Conservation (phyloP, 768 basidiomycete species). For the Agaricus sinodeliciosus region DNA sequence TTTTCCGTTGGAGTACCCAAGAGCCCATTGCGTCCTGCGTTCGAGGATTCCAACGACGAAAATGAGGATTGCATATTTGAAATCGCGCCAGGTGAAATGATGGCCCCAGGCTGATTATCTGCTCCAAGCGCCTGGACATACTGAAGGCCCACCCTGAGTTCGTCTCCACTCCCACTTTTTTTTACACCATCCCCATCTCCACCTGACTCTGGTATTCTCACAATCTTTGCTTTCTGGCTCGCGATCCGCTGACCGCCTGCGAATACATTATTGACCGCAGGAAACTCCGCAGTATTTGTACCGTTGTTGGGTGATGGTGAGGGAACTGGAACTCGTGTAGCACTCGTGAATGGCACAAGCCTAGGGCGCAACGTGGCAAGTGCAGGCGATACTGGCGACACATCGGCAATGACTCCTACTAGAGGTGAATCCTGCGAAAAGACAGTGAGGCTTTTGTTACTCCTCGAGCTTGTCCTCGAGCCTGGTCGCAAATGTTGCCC, state of each 20-base stretch:
- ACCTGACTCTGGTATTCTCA: slow-evolving; percentile 19
- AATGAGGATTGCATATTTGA: slow-evolving; percentile 48
- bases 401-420: slow-evolving; percentile 23
- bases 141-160: slow-evolving; percentile 60
- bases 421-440: slow-evolving; percentile 5
- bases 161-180: slow-evolving; percentile 47
- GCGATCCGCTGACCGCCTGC: slow-evolving; percentile 36
- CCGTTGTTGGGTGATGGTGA: slow-evolving; percentile 15
- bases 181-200: slow-evolving; percentile 24
- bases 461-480: slow-evolving; percentile 29
- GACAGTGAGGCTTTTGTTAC: slow-evolving; percentile 8
- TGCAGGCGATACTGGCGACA: slow-evolving; percentile 21
- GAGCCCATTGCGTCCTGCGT: slow-evolving; percentile 28
- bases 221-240: slow-evolving; percentile 63
- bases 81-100: slow-evolving; percentile 26
- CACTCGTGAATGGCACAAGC: slow-evolving; percentile 66
- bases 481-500: slow-evolving; percentile 16
- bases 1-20: slow-evolving; percentile 24
- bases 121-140: slow-evolving; percentile 67
- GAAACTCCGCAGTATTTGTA: slow-evolving; percentile 20
- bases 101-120: slow-evolving; percentile 22
- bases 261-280: slow-evolving; percentile 16
- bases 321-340: slow-evolving; percentile 55
- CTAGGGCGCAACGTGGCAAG: slow-evolving; percentile 40
- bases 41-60: slow-evolving; percentile 58